phyloP scores from a whole-genome alignment of 352 stramenopile species.

The Pilasporangium apinafurcum region DNA sequence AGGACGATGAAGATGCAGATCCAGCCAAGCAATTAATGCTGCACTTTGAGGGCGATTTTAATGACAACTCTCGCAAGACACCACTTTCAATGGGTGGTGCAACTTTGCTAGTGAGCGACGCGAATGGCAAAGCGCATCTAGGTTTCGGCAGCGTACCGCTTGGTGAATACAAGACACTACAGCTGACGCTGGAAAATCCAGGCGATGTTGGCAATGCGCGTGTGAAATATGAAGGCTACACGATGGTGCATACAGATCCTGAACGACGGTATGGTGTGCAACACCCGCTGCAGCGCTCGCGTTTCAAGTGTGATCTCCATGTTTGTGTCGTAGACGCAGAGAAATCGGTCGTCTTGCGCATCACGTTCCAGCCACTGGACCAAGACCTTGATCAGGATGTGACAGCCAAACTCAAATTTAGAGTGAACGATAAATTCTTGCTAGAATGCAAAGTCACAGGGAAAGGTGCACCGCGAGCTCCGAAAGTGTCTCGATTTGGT shows the following conservation, averaged over 20 bases:
- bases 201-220: conserved; percentile 49
- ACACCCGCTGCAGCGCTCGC: conserved; percentile 12
- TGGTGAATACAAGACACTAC: conserved; percentile 33
- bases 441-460: conserved; percentile 44
- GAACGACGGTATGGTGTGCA: background rate
- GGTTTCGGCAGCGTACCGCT: conserved; percentile 47
- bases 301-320: conserved; percentile 72
- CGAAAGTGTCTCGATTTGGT: conserved; percentile 17
- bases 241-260: conserved; percentile 14
- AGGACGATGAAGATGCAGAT: background rate
- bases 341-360: conserved; percentile 38
- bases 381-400: conserved; percentile 35
- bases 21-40: no score
- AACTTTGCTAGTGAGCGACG: conserved; percentile 47
- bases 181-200: conserved; percentile 51
- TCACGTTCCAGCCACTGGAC: conserved; percentile 53
- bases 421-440: conserved; percentile 52
- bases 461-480: conserved; percentile 10
- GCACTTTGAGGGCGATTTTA: no score
- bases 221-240: conserved; percentile 67
- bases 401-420: conserved; percentile 42
- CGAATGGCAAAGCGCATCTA: conserved; percentile 23
- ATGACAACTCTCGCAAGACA: background rate
- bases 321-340: conserved; percentile 60
- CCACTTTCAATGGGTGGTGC: background rate